Conservation (phyloP, 139 green algal genomes). For the Marvania coccoides region DNA sequence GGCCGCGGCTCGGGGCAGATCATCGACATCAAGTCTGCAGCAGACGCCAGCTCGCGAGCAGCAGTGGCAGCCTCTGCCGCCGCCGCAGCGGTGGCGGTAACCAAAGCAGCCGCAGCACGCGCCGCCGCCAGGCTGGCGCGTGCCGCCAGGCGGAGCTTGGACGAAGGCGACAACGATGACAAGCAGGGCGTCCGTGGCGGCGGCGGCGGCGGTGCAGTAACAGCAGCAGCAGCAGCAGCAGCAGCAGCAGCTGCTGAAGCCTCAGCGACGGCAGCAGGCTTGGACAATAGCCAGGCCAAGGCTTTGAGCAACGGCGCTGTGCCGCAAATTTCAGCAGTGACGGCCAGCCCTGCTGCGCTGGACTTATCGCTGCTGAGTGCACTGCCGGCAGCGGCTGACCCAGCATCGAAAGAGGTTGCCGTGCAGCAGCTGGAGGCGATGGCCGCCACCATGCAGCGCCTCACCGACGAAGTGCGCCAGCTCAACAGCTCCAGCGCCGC, state of each 20-base stretch:
- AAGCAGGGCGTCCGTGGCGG: background rate
- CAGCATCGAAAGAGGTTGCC: background rate
- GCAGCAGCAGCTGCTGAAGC: background rate
- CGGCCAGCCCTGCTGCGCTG: background rate
- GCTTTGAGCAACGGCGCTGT: background rate
- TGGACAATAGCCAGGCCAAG: background rate
- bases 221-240: background rate
- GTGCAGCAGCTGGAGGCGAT: constrained; percentile 15
- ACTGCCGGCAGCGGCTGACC: background rate
- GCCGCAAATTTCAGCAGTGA: too few species aligned
- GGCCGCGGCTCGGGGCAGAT: constrained; percentile 32
- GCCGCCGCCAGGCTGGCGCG: constrained; percentile 42
- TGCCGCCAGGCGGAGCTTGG: background rate
- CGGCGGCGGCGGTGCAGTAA: background rate
- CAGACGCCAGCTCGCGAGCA: constrained; percentile 75
- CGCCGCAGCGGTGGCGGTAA: constrained; percentile 74
- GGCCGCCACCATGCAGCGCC: constrained; percentile 14
- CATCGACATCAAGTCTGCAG: constrained; percentile 74
- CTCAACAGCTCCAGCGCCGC: too few species aligned
- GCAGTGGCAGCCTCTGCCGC: constrained; percentile 78
- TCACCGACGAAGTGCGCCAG: constrained; percentile 15
- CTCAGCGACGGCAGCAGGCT: background rate
- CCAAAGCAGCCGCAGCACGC: constrained; percentile 72
- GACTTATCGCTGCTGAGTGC: background rate
- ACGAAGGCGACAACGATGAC: background rate